phyloP scores from a whole-genome alignment of 129 eudicot species.

The Silybum marianum region DNA sequence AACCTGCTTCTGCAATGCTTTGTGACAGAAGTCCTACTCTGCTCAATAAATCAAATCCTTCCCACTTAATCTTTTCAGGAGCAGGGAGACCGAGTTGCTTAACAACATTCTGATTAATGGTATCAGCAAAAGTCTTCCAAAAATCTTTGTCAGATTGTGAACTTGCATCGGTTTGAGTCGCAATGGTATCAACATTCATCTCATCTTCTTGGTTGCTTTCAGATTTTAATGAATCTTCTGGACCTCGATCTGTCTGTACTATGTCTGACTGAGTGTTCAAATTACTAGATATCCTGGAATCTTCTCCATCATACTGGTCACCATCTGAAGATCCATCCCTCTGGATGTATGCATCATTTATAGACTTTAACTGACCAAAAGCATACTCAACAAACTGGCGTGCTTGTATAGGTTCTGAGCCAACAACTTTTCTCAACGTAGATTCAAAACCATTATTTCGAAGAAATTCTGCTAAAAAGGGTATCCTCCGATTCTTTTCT shows the following conservation, averaged over 20 bases:
- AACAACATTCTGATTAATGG: conserved; percentile 61
- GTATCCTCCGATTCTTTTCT: conserved; percentile 78
- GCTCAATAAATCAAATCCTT: conserved; percentile 72
- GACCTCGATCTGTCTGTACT: background rate
- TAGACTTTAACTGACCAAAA: conserved; percentile 74
- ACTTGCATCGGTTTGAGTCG: conserved; percentile 21
- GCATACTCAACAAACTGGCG: conserved; percentile 92
- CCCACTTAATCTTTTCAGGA: conserved; percentile 88
- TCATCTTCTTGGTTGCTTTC: conserved; percentile 16
- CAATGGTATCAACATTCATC: conserved; percentile 26
- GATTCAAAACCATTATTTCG: conserved; percentile 72
- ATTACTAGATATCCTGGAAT: conserved; percentile 17
- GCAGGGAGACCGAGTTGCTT: conserved; percentile 78
- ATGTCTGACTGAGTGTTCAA: conserved; percentile 22
- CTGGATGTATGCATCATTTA: conserved; percentile 66
- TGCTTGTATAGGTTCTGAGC: conserved; percentile 92
- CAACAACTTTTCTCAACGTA: conserved; percentile 64
- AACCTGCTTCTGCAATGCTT: conserved; percentile 67
- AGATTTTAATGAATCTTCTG: conserved; percentile 33
- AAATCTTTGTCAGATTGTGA: conserved; percentile 67
- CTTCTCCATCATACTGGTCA: conserved; percentile 17
- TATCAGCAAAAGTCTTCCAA: conserved; percentile 73
- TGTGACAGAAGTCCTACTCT: conserved; percentile 63
- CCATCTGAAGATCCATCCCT: conserved; percentile 29
- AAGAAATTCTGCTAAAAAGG: conserved; percentile 78